Conservation (phyloP, 176 grass and related monocot genomes). For the Elymus sibiricus region DNA sequence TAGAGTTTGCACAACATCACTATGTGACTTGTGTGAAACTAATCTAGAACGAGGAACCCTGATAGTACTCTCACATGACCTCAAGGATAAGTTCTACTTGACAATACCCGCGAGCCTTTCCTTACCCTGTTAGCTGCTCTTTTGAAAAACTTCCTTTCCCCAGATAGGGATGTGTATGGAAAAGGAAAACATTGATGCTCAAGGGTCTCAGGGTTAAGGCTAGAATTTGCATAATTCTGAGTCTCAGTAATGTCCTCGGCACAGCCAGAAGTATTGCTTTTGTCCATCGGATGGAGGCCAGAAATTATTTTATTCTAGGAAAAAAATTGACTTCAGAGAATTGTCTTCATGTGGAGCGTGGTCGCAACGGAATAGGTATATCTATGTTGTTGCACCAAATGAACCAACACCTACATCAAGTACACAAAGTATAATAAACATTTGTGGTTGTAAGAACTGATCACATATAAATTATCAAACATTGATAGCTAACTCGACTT, state of each 20-base stretch:
- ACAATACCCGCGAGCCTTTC: constrained; percentile 19
- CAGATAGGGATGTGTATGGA: constrained; percentile 18
- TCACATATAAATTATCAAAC: background rate
- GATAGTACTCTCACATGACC: constrained; percentile 42
- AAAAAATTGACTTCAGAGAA: background rate
- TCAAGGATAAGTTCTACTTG: constrained; percentile 32
- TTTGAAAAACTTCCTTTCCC: constrained; percentile 32
- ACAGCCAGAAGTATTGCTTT: constrained; percentile 11
- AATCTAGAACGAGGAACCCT: constrained; percentile 44
- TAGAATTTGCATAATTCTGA: constrained; percentile 15
- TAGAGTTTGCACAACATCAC: constrained; percentile 23
- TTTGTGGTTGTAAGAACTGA: background rate
- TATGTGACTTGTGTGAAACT: constrained; percentile 2
- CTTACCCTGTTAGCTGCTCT: constrained; percentile 31
- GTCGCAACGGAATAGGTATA: background rate
- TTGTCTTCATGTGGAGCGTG: background rate
- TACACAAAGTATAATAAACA: constrained; percentile 10
- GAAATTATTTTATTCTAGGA: background rate
- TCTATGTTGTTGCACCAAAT: background rate
- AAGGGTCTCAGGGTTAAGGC: constrained; percentile 21
- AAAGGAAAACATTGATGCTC: constrained; percentile 9
- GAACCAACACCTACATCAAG: constrained; percentile 12
- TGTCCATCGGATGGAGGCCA: constrained; percentile 21
- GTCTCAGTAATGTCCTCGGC: constrained; percentile 1
- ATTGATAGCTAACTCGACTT: background rate